Evolutionary conservation across 768 basidiomycete genomes (phyloP).

Genomic region (Tylopilus sp.): DNA sequence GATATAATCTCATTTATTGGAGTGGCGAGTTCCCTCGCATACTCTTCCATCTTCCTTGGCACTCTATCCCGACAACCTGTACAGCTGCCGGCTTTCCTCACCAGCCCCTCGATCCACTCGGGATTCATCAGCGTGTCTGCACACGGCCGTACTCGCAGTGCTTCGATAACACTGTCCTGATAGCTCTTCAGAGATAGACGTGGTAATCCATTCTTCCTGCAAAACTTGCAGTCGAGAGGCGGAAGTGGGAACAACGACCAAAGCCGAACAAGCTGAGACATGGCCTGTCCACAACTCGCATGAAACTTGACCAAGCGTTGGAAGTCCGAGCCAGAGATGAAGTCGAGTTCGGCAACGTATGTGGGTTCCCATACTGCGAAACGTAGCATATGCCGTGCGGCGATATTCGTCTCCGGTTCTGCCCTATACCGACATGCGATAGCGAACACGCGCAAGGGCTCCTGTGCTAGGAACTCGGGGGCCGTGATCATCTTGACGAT

Average conservation of each 20-base stretch:
- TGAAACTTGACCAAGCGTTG: conserved; percentile 37
- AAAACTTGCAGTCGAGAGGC: conserved; percentile 32
- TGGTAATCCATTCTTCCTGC: conserved; percentile 34
- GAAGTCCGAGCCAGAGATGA: conserved; percentile 36
- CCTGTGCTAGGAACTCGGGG: conserved; percentile 32
- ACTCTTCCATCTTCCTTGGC: conserved; percentile 29
- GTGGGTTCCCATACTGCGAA: conserved; percentile 33
- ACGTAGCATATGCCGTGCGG: conserved; percentile 36
- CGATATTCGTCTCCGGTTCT: conserved; percentile 32
- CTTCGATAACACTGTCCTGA: conserved; percentile 34
- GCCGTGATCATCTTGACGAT: conserved; percentile 31
- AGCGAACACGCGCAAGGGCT: conserved; percentile 36
- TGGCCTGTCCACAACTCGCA: conserved; percentile 32
- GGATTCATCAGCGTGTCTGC: conserved; percentile 27
- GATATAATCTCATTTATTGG: conserved; percentile 29
- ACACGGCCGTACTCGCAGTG: conserved; percentile 30
- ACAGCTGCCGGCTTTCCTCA: conserved; percentile 31
- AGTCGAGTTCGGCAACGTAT: conserved; percentile 34
- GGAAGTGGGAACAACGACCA: conserved; percentile 32
- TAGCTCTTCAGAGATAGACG: conserved; percentile 30
- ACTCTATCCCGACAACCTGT: conserved; percentile 27
- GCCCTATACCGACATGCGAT: conserved; percentile 37
- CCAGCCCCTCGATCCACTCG: conserved; percentile 32
- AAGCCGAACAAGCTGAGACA: conserved; percentile 31
- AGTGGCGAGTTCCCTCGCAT: conserved; percentile 25